These are phyloP conservation scores for Rhodosporidiobolus sp. DNA, from an alignment of 768 basidiomycete genomes.

Conservation along the genomic window DNA sequence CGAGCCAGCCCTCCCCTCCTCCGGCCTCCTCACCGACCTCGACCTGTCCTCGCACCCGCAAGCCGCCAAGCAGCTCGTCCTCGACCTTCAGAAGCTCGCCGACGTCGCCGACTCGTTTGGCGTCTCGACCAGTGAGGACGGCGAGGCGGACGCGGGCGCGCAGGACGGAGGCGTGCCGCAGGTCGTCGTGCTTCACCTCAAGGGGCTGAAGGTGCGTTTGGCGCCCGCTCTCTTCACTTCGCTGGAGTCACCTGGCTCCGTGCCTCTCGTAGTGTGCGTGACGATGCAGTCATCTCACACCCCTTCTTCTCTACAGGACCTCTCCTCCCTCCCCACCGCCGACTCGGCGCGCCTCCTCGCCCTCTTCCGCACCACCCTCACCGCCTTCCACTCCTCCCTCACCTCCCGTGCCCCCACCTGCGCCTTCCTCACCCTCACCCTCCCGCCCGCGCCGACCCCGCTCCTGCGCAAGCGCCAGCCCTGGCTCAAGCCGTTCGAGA, in stretches of 20 bases:
- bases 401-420: neutral
- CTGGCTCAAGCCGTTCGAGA: constrained; percentile 29
- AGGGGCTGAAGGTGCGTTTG: constrained; percentile 30
- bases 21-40: constrained; percentile 16
- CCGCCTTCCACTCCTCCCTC: constrained; percentile 13
- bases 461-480: constrained; percentile 19
- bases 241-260: no score
- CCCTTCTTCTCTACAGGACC: neutral
- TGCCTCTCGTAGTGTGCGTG: neutral
- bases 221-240: neutral
- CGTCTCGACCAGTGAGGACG: neutral
- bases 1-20: neutral
- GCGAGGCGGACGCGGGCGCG: neutral
- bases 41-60: constrained; percentile 16
- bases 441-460: constrained; percentile 15
- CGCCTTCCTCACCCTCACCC: constrained; percentile 10
- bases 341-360: constrained; percentile 9
- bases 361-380: constrained; percentile 17
- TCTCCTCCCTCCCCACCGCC: constrained; percentile 14
- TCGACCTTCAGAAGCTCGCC: constrained; percentile 24
- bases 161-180: neutral
- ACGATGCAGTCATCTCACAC: no score
- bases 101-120: constrained; percentile 22
- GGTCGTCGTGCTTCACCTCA: constrained; percentile 31
- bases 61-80: constrained; percentile 2